Base-by-base conservation (phyloP, 2,329 filamentous ascomycete species). In the Teratosphaeria zuluensis region DNA sequence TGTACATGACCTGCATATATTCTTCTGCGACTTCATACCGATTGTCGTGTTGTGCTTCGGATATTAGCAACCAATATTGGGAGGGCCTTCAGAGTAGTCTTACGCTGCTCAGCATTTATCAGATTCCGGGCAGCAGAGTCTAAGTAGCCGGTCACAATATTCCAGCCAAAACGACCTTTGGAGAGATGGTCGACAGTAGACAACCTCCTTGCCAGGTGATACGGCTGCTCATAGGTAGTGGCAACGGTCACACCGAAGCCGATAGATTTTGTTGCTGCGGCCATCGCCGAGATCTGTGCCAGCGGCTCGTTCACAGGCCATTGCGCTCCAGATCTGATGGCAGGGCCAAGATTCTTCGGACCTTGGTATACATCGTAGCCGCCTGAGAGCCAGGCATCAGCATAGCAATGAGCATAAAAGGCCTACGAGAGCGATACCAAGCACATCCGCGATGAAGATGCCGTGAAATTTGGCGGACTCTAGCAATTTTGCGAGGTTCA, bases 311-410 rank as follows among this genome's bases (percentile, higher is more conserved):
- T 87, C 16, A 88, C 83, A 0, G 86, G 86, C 80, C 84, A 88
- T 70, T 89, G 86, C 0, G 85, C 83, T 1, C 83, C 86, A 0
- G 83, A 82, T 0, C 78, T 69, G 55, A 87, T 80, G 0, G 84
- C 83, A 0, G 85, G 81, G 2, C 80, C 78, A 2, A 88, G 75
- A 60, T 82, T 85, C 3, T 76, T 72, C 0, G 82, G 82, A 0
- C 83, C 80, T 60, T 83, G 83, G 72, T 87, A 89, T 3, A 88
- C 84, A 73, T 89, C 85, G 66, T 88, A 88, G 5, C 83, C 83
- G 42, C 69, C 53, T 33, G 51, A 16, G 21, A 31, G 31, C 51
- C 8, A 9, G 3, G 5, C 42, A 24, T 48, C 42, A 48, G 42
- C 19, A 21, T 21, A 19, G 42, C 42, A n/a, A 6, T 21, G 42